Evolutionary conservation across 306 rosid genomes (phyloP), one percentile per base, ranked within the genome.

Genomic region (Trifolium repens): DNA sequence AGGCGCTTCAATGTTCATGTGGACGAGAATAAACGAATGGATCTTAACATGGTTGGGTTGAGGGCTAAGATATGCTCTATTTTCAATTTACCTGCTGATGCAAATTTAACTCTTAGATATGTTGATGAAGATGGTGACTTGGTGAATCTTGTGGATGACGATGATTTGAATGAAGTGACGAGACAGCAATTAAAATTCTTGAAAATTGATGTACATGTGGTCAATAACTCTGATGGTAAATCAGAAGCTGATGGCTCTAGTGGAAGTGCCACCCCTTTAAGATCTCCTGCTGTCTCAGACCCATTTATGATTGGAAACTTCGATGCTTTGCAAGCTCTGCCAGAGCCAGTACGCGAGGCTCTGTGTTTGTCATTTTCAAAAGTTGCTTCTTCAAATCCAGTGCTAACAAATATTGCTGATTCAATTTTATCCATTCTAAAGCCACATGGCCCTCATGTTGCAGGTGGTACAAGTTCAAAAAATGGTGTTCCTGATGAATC

Each of bases 71-170:
- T 89, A 65, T 62, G 57, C 9, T 53, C 84, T 42, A 87, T 92
- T 67, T 90, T 90, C 80, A 69, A 58, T 64, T 72, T 96, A 26
- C 34, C 84, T 37, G 61, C 71, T 34, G 98, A 87, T 71, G 82
- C 88, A 30, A 84, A 88, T 65, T 59, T 89, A 2, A 72, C 49
- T 32, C 64, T 96, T 86, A 88, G 90, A 24, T 96, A 96, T 74
- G 52, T 87, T 15, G 99, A 96, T 46, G 99, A 96, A 83, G 99
- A 96, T 79, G 99, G 98, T 1, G 99, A 96, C 84, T 50, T 74
- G 24, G 98, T 96, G 62, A 80, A 96, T 19, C 86, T 96, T 1
- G 92, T 83, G 64, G 93, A 90, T 64, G 97, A 90, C 40, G 90
- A 85, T 73, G 99, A 96, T 85, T 84, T 96, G 68, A 80, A 27